Evolutionary conservation across 371 early-diverging fungal genomes (phyloP).

Genomic region (Syncephalastrum sp.): DNA sequence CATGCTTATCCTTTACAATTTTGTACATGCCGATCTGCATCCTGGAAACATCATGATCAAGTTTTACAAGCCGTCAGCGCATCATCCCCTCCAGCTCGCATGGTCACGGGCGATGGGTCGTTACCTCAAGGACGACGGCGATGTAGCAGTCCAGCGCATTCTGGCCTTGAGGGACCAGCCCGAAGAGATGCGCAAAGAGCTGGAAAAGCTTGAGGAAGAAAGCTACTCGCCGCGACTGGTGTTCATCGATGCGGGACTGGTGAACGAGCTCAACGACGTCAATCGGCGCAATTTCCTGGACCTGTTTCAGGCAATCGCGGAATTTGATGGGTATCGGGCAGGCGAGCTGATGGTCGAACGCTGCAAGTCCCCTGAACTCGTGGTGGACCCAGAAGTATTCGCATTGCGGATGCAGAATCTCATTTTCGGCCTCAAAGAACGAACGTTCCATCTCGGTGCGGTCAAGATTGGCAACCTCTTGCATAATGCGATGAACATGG

Average conservation of each 20-base stretch:
- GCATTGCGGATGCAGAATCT: constrained; percentile 75
- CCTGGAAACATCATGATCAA: constrained; percentile 93
- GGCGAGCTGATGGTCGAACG: constrained; percentile 88
- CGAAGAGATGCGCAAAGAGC: constrained; percentile 50
- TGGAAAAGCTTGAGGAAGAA: constrained; percentile 52
- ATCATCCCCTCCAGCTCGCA: constrained; percentile 54
- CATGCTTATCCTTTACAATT: constrained; percentile 91
- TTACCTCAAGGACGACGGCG: constrained; percentile 43
- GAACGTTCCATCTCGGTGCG: constrained; percentile 77
- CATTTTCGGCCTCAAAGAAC: constrained; percentile 63
- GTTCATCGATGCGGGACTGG: constrained; percentile 91
- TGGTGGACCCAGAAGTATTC: constrained; percentile 76
- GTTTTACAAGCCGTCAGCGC: constrained; percentile 70
- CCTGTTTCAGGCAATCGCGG: constrained; percentile 82
- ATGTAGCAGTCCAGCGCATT: constrained; percentile 33
- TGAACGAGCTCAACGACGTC: constrained; percentile 67
- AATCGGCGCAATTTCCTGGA: constrained; percentile 88
- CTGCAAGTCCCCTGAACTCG: constrained; percentile 73
- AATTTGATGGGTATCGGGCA: constrained; percentile 81
- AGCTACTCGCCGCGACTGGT: constrained; percentile 79
- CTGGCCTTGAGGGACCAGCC: constrained; percentile 31
- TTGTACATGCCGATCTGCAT: constrained; percentile 93
- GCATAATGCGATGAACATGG: constrained; percentile 76
- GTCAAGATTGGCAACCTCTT: constrained; percentile 82
- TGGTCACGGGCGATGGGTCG: constrained; percentile 38